Base-by-base conservation (phyloP, 768 basidiomycete species). In the Rhizopogon vulgaris region DNA sequence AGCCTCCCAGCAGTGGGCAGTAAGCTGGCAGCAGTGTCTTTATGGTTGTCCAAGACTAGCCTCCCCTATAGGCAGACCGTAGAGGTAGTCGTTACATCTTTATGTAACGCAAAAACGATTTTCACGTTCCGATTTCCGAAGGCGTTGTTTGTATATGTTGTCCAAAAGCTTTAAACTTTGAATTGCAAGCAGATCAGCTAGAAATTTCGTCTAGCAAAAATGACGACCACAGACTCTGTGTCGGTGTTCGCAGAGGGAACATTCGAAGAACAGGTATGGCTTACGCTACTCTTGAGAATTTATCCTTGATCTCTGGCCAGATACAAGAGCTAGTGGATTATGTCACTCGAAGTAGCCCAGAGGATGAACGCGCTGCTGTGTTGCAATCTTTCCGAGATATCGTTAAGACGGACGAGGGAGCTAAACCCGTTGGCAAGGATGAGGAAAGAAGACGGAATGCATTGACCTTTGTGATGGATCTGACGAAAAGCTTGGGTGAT, bases 221-320 rank as follows among this genome's bases (percentile, higher is more conserved):
- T 90, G 87, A 70, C 81, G 52, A 68, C 65, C 57, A 74, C 85
- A 59, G 90, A 91, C 71, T 87, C 88, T 38, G 75, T 92, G 52
- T 83, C 90, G 53, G 82, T 92, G 58, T 92, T 90, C 63, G 83
- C 87, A 17, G 90, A 94, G 70, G 90, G 90, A 47, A 91, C 90
- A 1, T 92, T 88, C 60, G 84, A 87, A 65, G 90, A 94, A 68
- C 87, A 91, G 81, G 89, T 87, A 65, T 58, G 60, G 30, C 34
- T 30, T 24, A 42, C 46, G 22, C 37, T 30, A n/a, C 32, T 22
- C 6, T 14, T 28, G 47, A 22, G 40, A 11, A 48, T 18, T 14
- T 30, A 22, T 38, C 32, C 38, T 47, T 24, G 37, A 46, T 18
- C 34, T 43, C 34, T 28, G 22, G 11, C 25, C 66, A 94, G 87